Evolutionary conservation across 2,329 filamentous ascomycete species (phyloP).

Genomic region (Raffaelea deltoideospora): DNA sequence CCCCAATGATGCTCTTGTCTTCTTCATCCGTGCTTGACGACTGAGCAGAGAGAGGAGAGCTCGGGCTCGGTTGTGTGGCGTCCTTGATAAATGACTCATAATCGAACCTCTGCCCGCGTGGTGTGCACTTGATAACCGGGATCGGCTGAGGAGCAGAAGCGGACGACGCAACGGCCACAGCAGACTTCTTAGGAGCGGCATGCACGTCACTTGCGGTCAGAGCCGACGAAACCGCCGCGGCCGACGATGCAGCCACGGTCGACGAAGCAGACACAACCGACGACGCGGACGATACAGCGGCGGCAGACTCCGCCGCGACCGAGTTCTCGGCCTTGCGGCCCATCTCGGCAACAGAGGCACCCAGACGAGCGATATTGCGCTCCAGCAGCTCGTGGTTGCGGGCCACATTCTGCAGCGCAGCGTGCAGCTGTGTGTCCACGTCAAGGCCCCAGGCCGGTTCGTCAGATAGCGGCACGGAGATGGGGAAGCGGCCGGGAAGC

Average conservation of each 20-base stretch:
- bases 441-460: constrained; percentile 1
- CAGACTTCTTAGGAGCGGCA: not conserved
- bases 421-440: constrained; percentile 3
- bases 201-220: not conserved
- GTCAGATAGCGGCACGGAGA: not conserved
- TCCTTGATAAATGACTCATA: not conserved
- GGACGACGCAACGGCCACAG: not conserved
- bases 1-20: too few species aligned
- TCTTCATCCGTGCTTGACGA: too few species aligned
- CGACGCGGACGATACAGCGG: not conserved
- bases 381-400: constrained; percentile 11
- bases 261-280: not conserved
- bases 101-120: not conserved
- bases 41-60: not conserved
- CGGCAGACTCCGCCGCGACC: not conserved
- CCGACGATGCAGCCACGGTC: not conserved
- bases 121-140: not conserved
- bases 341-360: constrained; percentile 7
- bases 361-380: constrained; percentile 8
- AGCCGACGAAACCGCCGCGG: not conserved
- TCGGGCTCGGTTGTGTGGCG: not conserved
- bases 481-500: constrained; percentile 5
- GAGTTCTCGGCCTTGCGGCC: constrained; percentile 1
- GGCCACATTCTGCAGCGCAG: constrained; percentile 9
- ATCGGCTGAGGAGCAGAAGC: constrained; percentile 1